Base-by-base conservation (phyloP, 805 yeast species). In the Lachancea quebecensis region DNA sequence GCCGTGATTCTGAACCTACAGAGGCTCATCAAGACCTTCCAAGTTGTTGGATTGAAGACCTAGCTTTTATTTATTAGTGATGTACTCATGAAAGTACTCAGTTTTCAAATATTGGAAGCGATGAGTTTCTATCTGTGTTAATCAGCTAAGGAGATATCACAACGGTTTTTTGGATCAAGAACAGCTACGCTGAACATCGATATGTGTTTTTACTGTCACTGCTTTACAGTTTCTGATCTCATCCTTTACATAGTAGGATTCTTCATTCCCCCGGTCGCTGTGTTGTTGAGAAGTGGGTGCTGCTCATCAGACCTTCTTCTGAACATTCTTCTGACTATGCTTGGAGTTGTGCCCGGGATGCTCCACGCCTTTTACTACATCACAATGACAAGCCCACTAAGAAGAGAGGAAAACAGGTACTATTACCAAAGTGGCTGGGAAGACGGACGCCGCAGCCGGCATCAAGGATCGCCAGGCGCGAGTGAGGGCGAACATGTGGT, bases 271-370 rank as follows among this genome's bases (percentile, higher is more conserved):
- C 93, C 93, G 0, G 68, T 84, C 10, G 85, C 90, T 0, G 89
- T 85, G 10, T 64, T 79, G 61, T 70, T 82, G 32, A 71, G 88
- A 57, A 67, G 79, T 39, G 93, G 93, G 1, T 43, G 75, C 12
- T 79, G 78, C 53, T 69, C 82, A 2, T 57, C 67, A 30, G 85
- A 83, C 41, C 58, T 73, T 12, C 63, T 79, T 34, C 57, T 85
- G 57, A 83, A 84, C 66, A 65, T 83, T 39, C 56, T 85, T 36
- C 73, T 86, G 57, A 81, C 90, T 17, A 62, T 79, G 50, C 71
- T 86, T 47, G 93, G 90, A 35, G 85, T 80, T 66, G 66, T 85
- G 51, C 95, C 95, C 2, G 95, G 86, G 48, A 73, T 81, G 42
- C 59, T 82, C 12, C 87, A 82, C 55, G 81, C 87, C 4, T 65